Percentiles rank a stretch among this genome's conserved stretches.
phyloP scores from a whole-genome alignment of 2,329 filamentous ascomycete genomes.

The Pseudogymnoascus sp. region DNA sequence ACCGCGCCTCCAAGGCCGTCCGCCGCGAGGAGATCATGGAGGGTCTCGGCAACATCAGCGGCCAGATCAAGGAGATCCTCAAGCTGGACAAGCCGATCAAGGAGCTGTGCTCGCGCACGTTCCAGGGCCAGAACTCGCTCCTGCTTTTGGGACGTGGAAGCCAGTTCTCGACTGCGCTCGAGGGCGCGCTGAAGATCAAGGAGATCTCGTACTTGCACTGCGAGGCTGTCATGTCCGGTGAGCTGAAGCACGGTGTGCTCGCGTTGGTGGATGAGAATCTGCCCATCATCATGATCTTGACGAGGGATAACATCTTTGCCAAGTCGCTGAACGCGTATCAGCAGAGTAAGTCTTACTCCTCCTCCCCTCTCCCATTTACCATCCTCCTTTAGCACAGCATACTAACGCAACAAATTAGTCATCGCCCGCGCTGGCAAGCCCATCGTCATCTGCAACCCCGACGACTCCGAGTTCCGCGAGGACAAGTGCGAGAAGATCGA shows the following conservation, averaged over 20 bases:
- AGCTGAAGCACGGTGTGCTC: slow-evolving; percentile 97
- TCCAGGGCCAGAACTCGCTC: slow-evolving; percentile 96
- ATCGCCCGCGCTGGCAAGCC: slow-evolving; percentile 92
- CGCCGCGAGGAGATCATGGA: slow-evolving; percentile 95
- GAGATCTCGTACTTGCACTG: slow-evolving; percentile 99
- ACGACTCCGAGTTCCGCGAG: slow-evolving; percentile 79
- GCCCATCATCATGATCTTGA: slow-evolving; percentile 99
- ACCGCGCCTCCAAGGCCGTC: slow-evolving; percentile 88
- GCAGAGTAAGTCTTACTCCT: slow-evolving; percentile 66
- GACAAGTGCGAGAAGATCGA: slow-evolving; percentile 94
- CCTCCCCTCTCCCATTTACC: neutral
- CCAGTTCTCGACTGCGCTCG: slow-evolving; percentile 93
- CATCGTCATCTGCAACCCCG: slow-evolving; percentile 95
- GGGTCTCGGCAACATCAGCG: slow-evolving; percentile 77
- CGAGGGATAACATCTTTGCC: slow-evolving; percentile 88
- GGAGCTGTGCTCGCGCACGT: slow-evolving; percentile 79
- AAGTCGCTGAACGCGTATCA: slow-evolving; percentile 99
- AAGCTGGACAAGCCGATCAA: slow-evolving; percentile 92
- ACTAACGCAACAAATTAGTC: slow-evolving; percentile 60
- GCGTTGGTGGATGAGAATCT: slow-evolving; percentile 97
- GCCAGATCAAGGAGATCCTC: slow-evolving; percentile 86
- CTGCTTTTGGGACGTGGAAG: slow-evolving; percentile 88
- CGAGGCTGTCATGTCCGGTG: slow-evolving; percentile 99
- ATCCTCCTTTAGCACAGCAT: neutral
- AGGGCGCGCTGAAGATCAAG: slow-evolving; percentile 98